Evolutionary conservation across 169 alveolate species (phyloP), one percentile per base, ranked within the genome.

Genomic region (Plasmodium vinckei): DNA sequence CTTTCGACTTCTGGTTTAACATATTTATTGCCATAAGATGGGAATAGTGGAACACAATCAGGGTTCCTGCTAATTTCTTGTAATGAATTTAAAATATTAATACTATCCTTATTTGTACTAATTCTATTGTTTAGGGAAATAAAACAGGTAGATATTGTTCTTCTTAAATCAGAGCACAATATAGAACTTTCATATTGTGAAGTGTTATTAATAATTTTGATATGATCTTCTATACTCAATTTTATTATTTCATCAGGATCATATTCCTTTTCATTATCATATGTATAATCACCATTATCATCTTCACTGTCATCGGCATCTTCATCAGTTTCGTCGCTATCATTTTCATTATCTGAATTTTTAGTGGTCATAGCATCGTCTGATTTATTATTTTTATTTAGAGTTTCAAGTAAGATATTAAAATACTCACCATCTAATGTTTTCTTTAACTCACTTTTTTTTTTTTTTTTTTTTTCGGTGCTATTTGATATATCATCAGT

Each of bases 21-120:
- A 79, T 79, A 79, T 69, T 33, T 51, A n/a, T 60, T 53, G 21
- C 65, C 59, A 70, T 79, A 53, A 57, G 15, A 79, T 27, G 17
- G 15, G 25, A 44, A 53, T 59, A 79, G 54, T 1, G 89, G 39
- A 15, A 79, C 47, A 12, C 82, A 79, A 65, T 79, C 89, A 49
- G 72, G 82, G 13, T 79, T 79, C 53, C 89, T 65, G 67, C 89
- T 79, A 27, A 79, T 69, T 46, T 79, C 89, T 69, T 79, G 82
- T 65, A 79, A 69, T 53, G 89, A 79, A 33, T 79, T 65, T 23
- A 79, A 60, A n/a, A 79, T 10, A 79, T 64, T 15, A 1, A 79
- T 60, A 1, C 13, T 10, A 65, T 79, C 89, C 9, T 46, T 23
- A 59, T 39, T 4, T 53, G 56, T 79, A 53, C 53, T 65, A 12